Evolutionary conservation across 345 rosid genomes (phyloP).

Genomic region (Garcia nutans): DNA sequence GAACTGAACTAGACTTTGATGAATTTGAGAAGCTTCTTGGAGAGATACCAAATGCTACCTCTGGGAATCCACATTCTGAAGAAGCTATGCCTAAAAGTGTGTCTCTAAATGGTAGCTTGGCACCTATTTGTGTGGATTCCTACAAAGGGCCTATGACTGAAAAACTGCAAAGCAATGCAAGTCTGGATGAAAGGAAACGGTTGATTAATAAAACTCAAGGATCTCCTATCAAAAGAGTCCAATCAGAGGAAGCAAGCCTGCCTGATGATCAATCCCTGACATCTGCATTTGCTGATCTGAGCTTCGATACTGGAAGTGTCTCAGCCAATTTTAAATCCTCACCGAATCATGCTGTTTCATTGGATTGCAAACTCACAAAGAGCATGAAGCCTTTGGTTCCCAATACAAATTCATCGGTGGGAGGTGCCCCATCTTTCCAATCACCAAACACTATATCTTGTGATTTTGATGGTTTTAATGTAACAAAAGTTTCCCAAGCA

Average conservation of each 20-base stretch:
- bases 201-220: slow-evolving; percentile 26
- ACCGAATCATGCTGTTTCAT: slow-evolving; percentile 21
- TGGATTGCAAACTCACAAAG: slow-evolving; percentile 31
- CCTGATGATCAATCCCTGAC: slow-evolving; percentile 60
- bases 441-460: slow-evolving; percentile 34
- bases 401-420: slow-evolving; percentile 25
- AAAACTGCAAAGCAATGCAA: slow-evolving; percentile 33
- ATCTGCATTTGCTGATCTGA: slow-evolving; percentile 50
- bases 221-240: slow-evolving; percentile 33
- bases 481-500: slow-evolving; percentile 34
- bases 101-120: slow-evolving; percentile 26
- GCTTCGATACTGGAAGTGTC: slow-evolving; percentile 29
- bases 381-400: slow-evolving; percentile 32
- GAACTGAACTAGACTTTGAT: slow-evolving; percentile 57
- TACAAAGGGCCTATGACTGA: slow-evolving; percentile 33
- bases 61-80: slow-evolving; percentile 46
- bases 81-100: slow-evolving; percentile 33
- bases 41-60: slow-evolving; percentile 78
- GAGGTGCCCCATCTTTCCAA: slow-evolving; percentile 38
- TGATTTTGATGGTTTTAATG: slow-evolving; percentile 37
- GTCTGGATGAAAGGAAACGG: slow-evolving; percentile 26
- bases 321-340: slow-evolving; percentile 31
- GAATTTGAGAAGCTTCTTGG: slow-evolving; percentile 77
- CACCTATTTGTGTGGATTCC: slow-evolving; percentile 39
- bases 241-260: slow-evolving; percentile 38